A percentile compares a stretch with the other conserved stretches of the same genome.
phyloP scores from a whole-genome alignment of 768 basidiomycete genomes.

The Cyclocybe aegerita region DNA sequence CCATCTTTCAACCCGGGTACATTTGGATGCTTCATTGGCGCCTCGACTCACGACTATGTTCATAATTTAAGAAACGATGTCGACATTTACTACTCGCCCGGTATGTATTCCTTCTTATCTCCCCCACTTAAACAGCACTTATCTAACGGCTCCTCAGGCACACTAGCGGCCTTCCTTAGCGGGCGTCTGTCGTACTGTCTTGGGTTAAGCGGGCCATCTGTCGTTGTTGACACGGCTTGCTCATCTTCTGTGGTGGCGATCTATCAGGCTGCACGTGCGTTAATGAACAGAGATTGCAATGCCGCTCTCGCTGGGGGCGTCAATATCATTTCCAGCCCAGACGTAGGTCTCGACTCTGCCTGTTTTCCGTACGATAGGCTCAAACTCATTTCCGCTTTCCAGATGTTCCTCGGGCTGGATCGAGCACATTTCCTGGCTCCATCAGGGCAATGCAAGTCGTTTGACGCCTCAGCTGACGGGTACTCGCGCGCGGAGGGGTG shows the following conservation, averaged over 20 bases:
- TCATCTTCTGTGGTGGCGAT: constrained; percentile 70
- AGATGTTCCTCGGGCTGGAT: constrained; percentile 74
- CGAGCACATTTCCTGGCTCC: constrained; percentile 67
- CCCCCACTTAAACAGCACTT: background rate
- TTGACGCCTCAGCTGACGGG: constrained; percentile 72
- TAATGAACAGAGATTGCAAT: constrained; percentile 62
- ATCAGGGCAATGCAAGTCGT: constrained; percentile 67
- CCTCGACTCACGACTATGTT: constrained; percentile 66
- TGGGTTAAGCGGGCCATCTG: constrained; percentile 66
- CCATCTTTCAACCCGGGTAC: constrained; percentile 48
- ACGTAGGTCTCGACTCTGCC: constrained; percentile 43
- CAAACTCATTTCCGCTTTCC: constrained; percentile 1
- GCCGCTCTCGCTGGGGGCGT: constrained; percentile 76
- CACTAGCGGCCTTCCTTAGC: constrained; percentile 63
- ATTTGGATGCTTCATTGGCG: constrained; percentile 70
- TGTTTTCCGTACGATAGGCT: background rate
- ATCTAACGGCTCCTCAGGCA: constrained; percentile 43
- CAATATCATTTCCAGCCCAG: constrained; percentile 67
- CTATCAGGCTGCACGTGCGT: constrained; percentile 66
- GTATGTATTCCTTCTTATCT: constrained; percentile 28
- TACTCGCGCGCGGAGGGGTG: constrained; percentile 74
- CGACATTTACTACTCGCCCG: constrained; percentile 72
- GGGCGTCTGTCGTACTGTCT: constrained; percentile 73
- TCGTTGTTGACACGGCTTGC: constrained; percentile 74
- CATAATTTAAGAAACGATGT: constrained; percentile 62